These are phyloP conservation scores for Spirogloea muscicola DNA, from an alignment of 139 green algal species.

Conservation along the genomic window DNA sequence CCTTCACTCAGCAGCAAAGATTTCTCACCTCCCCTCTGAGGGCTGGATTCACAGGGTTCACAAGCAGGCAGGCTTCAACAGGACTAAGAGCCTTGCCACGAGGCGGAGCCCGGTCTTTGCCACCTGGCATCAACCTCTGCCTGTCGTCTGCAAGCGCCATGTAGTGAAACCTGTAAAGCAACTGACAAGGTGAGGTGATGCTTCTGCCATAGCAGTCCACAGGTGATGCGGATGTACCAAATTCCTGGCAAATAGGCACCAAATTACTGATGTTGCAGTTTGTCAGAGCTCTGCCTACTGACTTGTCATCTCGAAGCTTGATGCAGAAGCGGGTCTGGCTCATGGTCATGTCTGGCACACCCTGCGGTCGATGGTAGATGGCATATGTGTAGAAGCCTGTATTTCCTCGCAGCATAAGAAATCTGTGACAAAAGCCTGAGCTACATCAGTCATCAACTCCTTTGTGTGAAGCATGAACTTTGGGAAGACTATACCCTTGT, in stretches of 20 bases:
- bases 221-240: too few relatives aligned
- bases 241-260: too few relatives aligned
- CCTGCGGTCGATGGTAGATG: not conserved
- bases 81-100: not conserved
- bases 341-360: constrained; percentile 1
- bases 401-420: constrained; percentile 9
- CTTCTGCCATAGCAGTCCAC: too few relatives aligned
- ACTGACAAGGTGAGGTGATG: too few relatives aligned
- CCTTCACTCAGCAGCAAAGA: too few relatives aligned
- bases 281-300: not conserved
- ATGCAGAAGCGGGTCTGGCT: constrained; percentile 18
- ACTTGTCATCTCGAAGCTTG: constrained; percentile 6
- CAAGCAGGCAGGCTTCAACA: not conserved
- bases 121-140: not conserved
- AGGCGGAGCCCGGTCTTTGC: not conserved
- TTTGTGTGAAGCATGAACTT: too few relatives aligned
- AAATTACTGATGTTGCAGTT: too few relatives aligned
- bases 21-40: not conserved
- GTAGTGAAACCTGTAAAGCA: constrained; percentile 15
- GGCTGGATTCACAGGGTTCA: not conserved
- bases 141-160: constrained; percentile 8
- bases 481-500: too few relatives aligned
- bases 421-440: constrained; percentile 10
- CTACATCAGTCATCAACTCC: too few relatives aligned
- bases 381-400: constrained; percentile 13